Evolutionary conservation across 2,329 filamentous ascomycete genomes (phyloP), one percentile per base, ranked within the genome.

Genomic region (Stachybotrys echinatus): DNA sequence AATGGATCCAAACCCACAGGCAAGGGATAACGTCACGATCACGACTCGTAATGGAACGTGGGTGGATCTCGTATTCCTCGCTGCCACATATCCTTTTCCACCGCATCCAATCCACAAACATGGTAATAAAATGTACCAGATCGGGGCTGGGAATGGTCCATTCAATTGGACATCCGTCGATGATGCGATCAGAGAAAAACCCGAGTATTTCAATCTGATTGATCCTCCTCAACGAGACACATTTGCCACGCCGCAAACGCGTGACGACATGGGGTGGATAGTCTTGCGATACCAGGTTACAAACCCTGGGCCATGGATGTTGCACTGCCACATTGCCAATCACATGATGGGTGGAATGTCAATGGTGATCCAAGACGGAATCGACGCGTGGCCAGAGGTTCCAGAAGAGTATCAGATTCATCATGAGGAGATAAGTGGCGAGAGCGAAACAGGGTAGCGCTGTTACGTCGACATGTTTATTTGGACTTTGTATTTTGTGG

Each of bases 31-130:
- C 52, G 65, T 77, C 37, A 78, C 75, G 18, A 70, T 80, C 50
- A 65, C 66, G 6, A 80, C 76, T 7, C 58, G 55, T 21, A 70
- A 74, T 50, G 63, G 67, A 54, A 69, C 73, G 2, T 83, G 79
- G 79, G 67, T 83, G 8, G 80, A 84, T 57, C 58, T 82, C n/a
- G 67, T 84, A 53, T 69, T 81, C 51, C 63, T 72, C 23, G 65
- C 75, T 2, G 60, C 63, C n/a, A 59, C 59, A 2, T 63, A 65
- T 3, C 66, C 75, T 6, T 76, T 81, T 57, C 79, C 68, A 1
- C 58, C 65, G 10, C 83, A 86, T 51, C 77, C 80, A 0, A 78
- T 86, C 47, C 83, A 86, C 71, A 84, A 84, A 67, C 83, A 86
- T 64, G 75, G 76, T 44, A 80, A 76, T 57, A 83, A 81, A 60